Conservation (phyloP, 2,329 filamentous ascomycete species). For the Aspergillus fumigatus region DNA sequence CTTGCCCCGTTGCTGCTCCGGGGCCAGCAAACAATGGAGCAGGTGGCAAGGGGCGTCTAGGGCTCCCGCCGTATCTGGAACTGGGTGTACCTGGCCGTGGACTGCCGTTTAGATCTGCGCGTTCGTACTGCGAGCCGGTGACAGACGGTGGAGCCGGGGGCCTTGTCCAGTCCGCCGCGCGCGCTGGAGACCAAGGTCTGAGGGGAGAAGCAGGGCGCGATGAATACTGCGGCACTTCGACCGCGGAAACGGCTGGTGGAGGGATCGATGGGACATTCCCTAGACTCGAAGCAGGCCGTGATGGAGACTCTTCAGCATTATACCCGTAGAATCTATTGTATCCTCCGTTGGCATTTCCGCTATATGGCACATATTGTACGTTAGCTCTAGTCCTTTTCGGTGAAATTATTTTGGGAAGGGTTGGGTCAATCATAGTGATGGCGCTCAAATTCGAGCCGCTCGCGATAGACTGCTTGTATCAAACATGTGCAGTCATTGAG, state of each 20-base stretch:
- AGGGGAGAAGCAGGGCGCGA: conserved; percentile 39
- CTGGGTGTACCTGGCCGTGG: conserved; percentile 88
- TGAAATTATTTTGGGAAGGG: neutral
- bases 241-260: conserved; percentile 31
- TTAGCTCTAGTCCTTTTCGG: conserved; percentile 14
- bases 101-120: conserved; percentile 80
- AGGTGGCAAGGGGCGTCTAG: conserved; percentile 79
- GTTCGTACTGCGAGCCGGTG: conserved; percentile 71
- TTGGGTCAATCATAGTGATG: neutral
- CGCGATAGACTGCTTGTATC: neutral
- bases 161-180: conserved; percentile 60
- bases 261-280: conserved; percentile 39
- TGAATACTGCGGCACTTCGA: conserved; percentile 35
- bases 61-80: conserved; percentile 81
- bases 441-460: neutral
- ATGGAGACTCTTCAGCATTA: conserved; percentile 21
- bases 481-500: neutral
- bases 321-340: conserved; percentile 15
- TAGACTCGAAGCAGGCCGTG: conserved; percentile 41
- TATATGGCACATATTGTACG: neutral
- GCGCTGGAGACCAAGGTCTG: conserved; percentile 52
- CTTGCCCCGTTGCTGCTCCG: conserved; percentile 34
- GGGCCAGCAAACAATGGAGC: conserved; percentile 73
- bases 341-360: conserved; percentile 11
- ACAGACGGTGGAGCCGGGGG: conserved; percentile 64